phyloP scores from a whole-genome alignment of 495 filamentous ascomycete genomes.

The Penicillium roqueforti region DNA sequence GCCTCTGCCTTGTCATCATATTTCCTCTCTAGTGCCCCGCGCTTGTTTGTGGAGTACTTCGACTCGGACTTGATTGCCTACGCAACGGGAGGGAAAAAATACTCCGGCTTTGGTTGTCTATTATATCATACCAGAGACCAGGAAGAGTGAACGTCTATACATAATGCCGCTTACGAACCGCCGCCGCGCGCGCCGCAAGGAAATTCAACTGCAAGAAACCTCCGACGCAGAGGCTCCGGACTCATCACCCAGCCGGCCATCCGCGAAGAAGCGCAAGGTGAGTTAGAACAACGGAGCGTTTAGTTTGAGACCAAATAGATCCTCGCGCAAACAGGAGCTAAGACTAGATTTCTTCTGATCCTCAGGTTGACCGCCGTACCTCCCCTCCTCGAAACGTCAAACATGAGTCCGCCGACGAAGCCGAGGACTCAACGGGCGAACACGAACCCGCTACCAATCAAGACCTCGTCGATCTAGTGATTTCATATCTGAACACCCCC shows the following conservation, averaged over 20 bases:
- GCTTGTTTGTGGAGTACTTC: conserved; percentile 9
- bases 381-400: conserved; percentile 29
- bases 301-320: conserved; percentile 6
- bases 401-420: conserved; percentile 40
- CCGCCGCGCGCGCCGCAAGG: conserved; percentile 50
- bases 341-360: conserved; percentile 7
- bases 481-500: conserved; percentile 60
- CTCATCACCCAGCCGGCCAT: conserved; percentile 68
- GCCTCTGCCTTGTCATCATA: conserved; percentile 26
- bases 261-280: conserved; percentile 74
- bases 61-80: conserved; percentile 6
- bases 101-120: neutral
- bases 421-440: conserved; percentile 46
- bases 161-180: conserved; percentile 50
- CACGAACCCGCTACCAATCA: conserved; percentile 52
- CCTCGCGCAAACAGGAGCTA: conserved; percentile 7
- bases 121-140: neutral
- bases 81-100: conserved; percentile 7
- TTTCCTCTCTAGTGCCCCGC: conserved; percentile 15
- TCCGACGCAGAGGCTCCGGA: conserved; percentile 52
- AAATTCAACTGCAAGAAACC: conserved; percentile 45
- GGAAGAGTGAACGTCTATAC: conserved; percentile 2
- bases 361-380: conserved; percentile 37
- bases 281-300: conserved; percentile 15
- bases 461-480: conserved; percentile 68